Evolutionary conservation across 208 protist species (phyloP).

Genomic region (Leishmania guyanensis): DNA sequence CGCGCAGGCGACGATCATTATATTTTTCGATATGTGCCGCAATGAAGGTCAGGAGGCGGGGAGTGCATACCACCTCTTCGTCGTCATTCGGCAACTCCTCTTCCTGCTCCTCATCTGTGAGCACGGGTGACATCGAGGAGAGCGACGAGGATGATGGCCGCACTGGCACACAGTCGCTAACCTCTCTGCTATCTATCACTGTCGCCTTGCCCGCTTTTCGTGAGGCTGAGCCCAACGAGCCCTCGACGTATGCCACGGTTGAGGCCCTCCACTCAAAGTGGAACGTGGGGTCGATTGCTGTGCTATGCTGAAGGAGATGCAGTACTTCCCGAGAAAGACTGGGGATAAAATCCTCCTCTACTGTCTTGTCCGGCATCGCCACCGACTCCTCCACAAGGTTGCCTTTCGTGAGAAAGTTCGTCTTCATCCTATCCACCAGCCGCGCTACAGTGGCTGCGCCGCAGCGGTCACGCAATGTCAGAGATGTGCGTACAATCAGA

Average conservation of each 20-base stretch:
- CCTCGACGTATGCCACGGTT: constrained; percentile 4
- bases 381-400: constrained; percentile 10
- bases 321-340: constrained; percentile 19
- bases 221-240: background rate
- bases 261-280: constrained; percentile 19
- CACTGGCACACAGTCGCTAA: background rate
- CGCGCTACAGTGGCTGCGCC: constrained; percentile 1
- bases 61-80: background rate
- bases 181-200: background rate
- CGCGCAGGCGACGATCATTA: background rate
- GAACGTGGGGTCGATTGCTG: background rate
- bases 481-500: background rate
- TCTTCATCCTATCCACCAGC: background rate
- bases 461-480: constrained; percentile 28
- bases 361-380: background rate
- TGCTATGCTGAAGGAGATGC: constrained; percentile 25
- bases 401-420: background rate
- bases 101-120: background rate
- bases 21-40: constrained; percentile 28
- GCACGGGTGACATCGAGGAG: background rate
- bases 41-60: background rate
- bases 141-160: constrained; percentile 5
- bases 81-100: background rate
- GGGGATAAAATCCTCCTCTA: background rate
- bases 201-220: background rate